Conservation (phyloP, 805 yeast genomes). For the Candida schatavii region DNA sequence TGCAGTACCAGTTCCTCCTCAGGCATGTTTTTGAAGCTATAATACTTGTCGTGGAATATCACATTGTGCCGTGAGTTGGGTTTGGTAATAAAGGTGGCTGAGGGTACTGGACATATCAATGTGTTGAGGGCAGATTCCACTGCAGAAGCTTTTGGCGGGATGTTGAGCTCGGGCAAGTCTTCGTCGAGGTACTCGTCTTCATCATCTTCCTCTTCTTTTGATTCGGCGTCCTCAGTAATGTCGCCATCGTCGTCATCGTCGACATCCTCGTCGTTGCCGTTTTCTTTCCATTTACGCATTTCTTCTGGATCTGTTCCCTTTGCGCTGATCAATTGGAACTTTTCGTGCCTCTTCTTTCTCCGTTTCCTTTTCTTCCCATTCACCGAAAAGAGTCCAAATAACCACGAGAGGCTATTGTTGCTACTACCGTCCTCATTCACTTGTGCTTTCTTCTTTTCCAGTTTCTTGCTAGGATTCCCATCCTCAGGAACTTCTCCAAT, state of each 20-base stretch:
- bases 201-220: constrained; percentile 9
- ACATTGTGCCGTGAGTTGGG: constrained; percentile 35
- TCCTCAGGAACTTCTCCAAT: constrained; percentile 6
- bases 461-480: background rate
- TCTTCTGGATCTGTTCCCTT: constrained; percentile 18
- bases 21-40: constrained; percentile 31
- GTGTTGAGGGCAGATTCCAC: constrained; percentile 42
- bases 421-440: background rate
- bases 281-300: background rate
- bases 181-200: constrained; percentile 10
- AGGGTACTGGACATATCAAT: constrained; percentile 39
- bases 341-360: constrained; percentile 13
- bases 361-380: background rate
- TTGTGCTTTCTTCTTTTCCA: background rate
- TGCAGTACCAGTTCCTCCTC: constrained; percentile 15
- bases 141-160: constrained; percentile 46
- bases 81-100: constrained; percentile 26
- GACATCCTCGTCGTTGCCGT: constrained; percentile 6
- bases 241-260: constrained; percentile 12
- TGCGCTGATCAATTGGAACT: constrained; percentile 18
- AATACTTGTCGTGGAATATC: constrained; percentile 42
- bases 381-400: background rate
- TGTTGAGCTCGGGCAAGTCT: constrained; percentile 21
- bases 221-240: constrained; percentile 7
- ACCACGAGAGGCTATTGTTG: background rate